Conservation (phyloP, 768 basidiomycete species). For the Termitomyces sp. region DNA sequence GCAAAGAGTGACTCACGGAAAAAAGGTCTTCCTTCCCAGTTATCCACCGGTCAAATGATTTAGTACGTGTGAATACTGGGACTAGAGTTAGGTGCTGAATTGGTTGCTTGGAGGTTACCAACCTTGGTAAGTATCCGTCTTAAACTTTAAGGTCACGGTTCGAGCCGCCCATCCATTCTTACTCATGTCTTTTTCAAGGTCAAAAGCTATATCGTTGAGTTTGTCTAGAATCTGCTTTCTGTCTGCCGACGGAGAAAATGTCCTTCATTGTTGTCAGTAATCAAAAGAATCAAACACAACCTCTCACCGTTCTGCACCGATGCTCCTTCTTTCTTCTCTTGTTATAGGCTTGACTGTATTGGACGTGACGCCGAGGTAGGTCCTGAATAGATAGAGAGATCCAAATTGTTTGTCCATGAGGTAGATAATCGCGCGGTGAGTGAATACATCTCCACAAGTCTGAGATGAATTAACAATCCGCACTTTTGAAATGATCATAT, state of each 20-base stretch:
- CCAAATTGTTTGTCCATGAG: conserved; percentile 90
- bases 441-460: conserved; percentile 89
- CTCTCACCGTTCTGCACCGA: conserved; percentile 79
- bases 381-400: conserved; percentile 64
- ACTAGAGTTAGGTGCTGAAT: neutral
- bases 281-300: neutral
- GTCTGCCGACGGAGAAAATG: conserved; percentile 66
- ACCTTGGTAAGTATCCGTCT: conserved; percentile 88
- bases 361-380: conserved; percentile 81
- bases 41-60: conserved; percentile 74
- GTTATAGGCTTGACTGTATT: conserved; percentile 72
- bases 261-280: conserved; percentile 36
- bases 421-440: conserved; percentile 62
- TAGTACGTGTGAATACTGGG: conserved; percentile 75
- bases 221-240: conserved; percentile 65
- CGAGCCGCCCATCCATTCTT: conserved; percentile 79
- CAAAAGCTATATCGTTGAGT: conserved; percentile 74
- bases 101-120: neutral
- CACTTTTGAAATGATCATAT: neutral
- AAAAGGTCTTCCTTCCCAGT: conserved; percentile 74
- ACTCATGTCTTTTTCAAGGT: conserved; percentile 77
- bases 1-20: conserved; percentile 39
- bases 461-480: conserved; percentile 20
- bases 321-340: conserved; percentile 85
- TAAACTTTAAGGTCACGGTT: conserved; percentile 90